phyloP scores from a whole-genome alignment of 2,329 filamentous ascomycete genomes.

The Penicillium nordicum region DNA sequence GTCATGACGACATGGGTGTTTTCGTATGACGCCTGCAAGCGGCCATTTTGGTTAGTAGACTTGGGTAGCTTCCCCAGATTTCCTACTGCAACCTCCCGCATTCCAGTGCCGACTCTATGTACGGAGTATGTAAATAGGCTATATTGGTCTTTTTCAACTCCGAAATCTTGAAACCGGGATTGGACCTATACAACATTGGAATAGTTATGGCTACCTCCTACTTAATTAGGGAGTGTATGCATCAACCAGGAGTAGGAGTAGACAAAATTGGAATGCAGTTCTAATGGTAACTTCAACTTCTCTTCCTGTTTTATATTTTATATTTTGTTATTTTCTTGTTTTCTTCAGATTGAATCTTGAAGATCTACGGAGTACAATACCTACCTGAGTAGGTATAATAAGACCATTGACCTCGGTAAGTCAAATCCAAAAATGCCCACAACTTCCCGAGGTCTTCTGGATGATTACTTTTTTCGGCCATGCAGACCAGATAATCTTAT shows the following conservation, averaged over 20 bases:
- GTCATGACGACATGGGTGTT: conserved; percentile 7
- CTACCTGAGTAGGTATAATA: too few species aligned
- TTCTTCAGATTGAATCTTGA: background rate
- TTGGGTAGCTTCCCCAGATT: background rate
- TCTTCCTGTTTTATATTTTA: background rate
- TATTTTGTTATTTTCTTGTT: background rate
- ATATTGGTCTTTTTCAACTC: background rate
- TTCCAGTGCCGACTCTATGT: background rate
- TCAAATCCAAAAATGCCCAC: background rate
- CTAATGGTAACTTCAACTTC: background rate
- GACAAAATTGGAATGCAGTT: background rate
- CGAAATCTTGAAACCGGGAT: background rate
- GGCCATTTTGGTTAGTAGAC: background rate
- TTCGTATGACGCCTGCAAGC: background rate
- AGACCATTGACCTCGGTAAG: background rate
- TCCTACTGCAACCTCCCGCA: background rate
- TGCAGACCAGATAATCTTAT: background rate
- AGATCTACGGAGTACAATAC: background rate
- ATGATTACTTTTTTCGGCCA: background rate
- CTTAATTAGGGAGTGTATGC: background rate
- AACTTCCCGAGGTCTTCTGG: background rate
- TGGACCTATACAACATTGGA: background rate
- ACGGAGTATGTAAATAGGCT: background rate
- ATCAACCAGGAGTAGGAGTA: background rate
- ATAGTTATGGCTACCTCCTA: background rate